Conservation (phyloP, 306 rosid genomes). For the Begonia loranthoides region DNA sequence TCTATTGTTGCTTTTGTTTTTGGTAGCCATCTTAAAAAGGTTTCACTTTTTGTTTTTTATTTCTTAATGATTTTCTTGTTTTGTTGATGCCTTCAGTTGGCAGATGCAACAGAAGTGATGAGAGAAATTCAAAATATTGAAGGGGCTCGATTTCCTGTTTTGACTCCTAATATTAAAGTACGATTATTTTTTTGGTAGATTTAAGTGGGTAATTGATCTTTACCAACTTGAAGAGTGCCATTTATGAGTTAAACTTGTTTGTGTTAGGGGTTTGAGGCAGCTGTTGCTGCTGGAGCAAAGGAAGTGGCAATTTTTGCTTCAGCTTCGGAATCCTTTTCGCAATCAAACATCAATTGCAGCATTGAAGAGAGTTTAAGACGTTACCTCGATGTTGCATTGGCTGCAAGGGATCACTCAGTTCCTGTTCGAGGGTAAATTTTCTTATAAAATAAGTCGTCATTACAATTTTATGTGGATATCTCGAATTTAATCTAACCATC, state of each 20-base stretch:
- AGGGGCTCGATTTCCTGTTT: conserved; percentile 71
- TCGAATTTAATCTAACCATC: too few relatives aligned
- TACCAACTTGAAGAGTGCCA: conserved; percentile 7
- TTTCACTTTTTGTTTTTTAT: background rate
- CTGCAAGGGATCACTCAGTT: conserved; percentile 56
- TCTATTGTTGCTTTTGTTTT: too few relatives aligned
- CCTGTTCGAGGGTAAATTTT: conserved; percentile 75
- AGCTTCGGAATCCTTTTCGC: conserved; percentile 86
- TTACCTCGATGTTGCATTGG: conserved; percentile 45
- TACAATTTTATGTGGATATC: background rate
- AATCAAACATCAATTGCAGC: conserved; percentile 66
- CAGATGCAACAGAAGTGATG: conserved; percentile 87
- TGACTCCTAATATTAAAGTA: conserved; percentile 82
- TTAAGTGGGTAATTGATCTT: conserved; percentile 1
- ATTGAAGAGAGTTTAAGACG: conserved; percentile 66
- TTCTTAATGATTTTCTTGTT: background rate
- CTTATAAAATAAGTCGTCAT: background rate
- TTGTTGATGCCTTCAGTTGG: conserved; percentile 33
- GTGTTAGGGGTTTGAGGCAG: conserved; percentile 77
- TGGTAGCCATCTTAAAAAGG: too few relatives aligned
- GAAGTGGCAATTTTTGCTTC: conserved; percentile 88
- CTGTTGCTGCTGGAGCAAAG: conserved; percentile 84
- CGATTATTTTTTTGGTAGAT: conserved; percentile 12
- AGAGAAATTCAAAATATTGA: conserved; percentile 46
- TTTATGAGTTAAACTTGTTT: conserved; percentile 14